A percentile compares a stretch with the other conserved stretches of the same genome.
phyloP scores from a whole-genome alignment of 2,329 filamentous ascomycete species.

The Fusarium camptoceras region DNA sequence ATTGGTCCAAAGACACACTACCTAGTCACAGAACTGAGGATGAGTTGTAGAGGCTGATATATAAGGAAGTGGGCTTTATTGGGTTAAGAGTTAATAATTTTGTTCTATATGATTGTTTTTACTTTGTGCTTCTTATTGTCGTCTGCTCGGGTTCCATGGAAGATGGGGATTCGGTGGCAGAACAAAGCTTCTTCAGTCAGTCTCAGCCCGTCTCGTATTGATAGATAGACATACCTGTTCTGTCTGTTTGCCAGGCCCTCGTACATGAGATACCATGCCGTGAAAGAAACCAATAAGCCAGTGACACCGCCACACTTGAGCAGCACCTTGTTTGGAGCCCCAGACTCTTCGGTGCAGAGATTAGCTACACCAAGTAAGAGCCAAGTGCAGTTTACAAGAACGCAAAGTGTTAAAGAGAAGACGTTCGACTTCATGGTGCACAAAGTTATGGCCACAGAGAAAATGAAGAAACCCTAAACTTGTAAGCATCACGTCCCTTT shows the following conservation, averaged over 20 bases:
- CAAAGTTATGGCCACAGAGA: conserved; percentile 10
- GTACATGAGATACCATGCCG: conserved; percentile 20
- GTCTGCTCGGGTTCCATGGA: conserved; percentile 7
- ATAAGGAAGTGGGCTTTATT: neutral
- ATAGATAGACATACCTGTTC: neutral
- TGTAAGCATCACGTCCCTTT: neutral
- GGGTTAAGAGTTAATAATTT: accelerated
- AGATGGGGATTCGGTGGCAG: conserved; percentile 7
- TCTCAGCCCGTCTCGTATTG: accelerated
- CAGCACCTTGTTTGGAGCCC: neutral
- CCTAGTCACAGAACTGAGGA: too few species aligned
- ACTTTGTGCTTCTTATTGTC: neutral
- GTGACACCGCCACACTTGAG: conserved; percentile 10
- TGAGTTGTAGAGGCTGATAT: too few species aligned
- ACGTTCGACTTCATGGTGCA: conserved; percentile 17
- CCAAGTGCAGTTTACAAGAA: conserved; percentile 18
- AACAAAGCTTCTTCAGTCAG: conserved; percentile 1
- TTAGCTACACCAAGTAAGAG: conserved; percentile 1
- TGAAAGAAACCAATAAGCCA: conserved; percentile 11
- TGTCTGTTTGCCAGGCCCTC: conserved; percentile 14
- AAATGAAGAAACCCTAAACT: conserved; percentile 13
- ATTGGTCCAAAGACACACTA: accelerated
- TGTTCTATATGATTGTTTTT: neutral
- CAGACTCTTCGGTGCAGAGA: conserved; percentile 6
- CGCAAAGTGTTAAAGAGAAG: conserved; percentile 17